phyloP scores from a whole-genome alignment of 2,329 filamentous ascomycete species.

The Amylocarpus encephaloides region DNA sequence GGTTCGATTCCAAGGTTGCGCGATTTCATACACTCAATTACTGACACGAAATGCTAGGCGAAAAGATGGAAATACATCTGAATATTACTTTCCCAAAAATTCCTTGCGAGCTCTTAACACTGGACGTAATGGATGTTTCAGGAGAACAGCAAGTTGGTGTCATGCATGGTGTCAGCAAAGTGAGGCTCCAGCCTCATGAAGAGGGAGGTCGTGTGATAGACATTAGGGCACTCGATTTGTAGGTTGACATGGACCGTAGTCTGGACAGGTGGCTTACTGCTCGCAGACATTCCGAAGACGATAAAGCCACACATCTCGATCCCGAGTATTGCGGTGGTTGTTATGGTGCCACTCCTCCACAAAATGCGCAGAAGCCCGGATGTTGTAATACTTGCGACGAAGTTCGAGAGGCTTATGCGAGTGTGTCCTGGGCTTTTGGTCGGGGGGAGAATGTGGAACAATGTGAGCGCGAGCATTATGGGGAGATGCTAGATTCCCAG shows the following conservation, averaged over 20 bases:
- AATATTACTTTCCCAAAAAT: slow-evolving; percentile 93
- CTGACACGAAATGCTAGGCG: slow-evolving; percentile 47
- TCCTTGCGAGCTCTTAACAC: slow-evolving; percentile 89
- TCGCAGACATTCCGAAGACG: slow-evolving; percentile 57
- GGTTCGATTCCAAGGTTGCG: slow-evolving; percentile 45
- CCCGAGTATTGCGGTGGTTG: slow-evolving; percentile 90
- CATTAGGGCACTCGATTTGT: slow-evolving; percentile 61
- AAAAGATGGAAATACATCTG: slow-evolving; percentile 98
- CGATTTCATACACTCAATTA: neutral
- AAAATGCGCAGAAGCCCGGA: slow-evolving; percentile 67
- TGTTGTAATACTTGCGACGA: slow-evolving; percentile 98
- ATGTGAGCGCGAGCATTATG: slow-evolving; percentile 90
- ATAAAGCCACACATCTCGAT: slow-evolving; percentile 71
- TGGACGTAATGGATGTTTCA: slow-evolving; percentile 98
- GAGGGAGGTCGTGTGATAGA: slow-evolving; percentile 76
- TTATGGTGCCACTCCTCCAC: slow-evolving; percentile 74
- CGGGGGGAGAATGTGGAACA: slow-evolving; percentile 89
- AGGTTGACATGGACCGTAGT: slow-evolving; percentile 30
- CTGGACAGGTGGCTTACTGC: neutral
- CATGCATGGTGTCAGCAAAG: slow-evolving; percentile 86
- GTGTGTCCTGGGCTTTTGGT: slow-evolving; percentile 88
- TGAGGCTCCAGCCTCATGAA: slow-evolving; percentile 64
- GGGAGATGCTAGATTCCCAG: slow-evolving; percentile 79
- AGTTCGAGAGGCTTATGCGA: slow-evolving; percentile 88
- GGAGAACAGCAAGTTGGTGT: slow-evolving; percentile 95